These are phyloP conservation scores for Paraphaeosphaeria sporulosa DNA, from an alignment of 2,329 filamentous ascomycete genomes.

Conservation along the genomic window DNA sequence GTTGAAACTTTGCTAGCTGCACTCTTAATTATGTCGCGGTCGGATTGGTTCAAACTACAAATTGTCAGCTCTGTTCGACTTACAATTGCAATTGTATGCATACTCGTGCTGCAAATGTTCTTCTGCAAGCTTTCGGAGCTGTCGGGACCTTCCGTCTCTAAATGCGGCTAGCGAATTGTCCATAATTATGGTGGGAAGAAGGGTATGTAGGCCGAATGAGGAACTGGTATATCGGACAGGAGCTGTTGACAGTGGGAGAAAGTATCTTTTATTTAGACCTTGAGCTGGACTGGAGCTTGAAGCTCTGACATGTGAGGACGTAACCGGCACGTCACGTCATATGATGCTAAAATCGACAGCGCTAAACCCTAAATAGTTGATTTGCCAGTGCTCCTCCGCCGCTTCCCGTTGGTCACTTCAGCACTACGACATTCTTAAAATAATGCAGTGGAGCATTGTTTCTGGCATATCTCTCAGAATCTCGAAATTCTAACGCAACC, in stretches of 20 bases:
- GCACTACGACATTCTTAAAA: too few species aligned
- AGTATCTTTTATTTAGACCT: neutral
- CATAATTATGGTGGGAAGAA: conserved; percentile 21
- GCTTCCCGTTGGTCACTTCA: neutral
- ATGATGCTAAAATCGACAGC: neutral
- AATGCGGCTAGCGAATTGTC: conserved; percentile 43
- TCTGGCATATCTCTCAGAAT: neutral
- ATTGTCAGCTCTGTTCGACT: conserved; percentile 11
- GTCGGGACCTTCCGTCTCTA: conserved; percentile 35
- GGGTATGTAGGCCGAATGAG: neutral
- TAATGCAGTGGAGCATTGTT: neutral
- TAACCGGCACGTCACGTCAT: conserved; percentile 16
- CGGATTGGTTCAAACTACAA: conserved; percentile 58
- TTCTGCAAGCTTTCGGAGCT: conserved; percentile 40
- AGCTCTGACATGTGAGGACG: neutral
- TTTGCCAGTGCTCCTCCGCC: neutral
- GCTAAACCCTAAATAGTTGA: neutral
- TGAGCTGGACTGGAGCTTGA: conserved; percentile 1
- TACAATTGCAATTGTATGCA: neutral
- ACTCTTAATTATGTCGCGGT: conserved; percentile 64
- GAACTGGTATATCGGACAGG: neutral
- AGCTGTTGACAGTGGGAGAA: neutral
- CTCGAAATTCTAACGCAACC: too few species aligned
- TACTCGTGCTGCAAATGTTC: conserved; percentile 46
- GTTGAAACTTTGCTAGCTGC: conserved; percentile 64